Base-by-base conservation (phyloP, 208 protist species). In the Eutreptiella sp. region DNA sequence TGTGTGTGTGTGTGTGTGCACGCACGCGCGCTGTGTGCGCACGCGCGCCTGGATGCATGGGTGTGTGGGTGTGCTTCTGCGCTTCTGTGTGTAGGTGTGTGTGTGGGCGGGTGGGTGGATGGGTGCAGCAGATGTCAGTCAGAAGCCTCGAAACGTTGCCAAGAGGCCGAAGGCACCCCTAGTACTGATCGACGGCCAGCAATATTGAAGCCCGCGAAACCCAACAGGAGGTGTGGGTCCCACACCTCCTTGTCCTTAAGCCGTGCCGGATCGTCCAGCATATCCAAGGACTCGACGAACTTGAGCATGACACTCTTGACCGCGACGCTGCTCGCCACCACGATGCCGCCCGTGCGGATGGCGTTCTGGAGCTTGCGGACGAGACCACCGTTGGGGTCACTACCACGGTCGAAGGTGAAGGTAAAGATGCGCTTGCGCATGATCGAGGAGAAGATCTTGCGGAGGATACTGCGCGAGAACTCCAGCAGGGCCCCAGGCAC, bases 401-500 rank as follows among this genome's bases (percentile, higher is more conserved):
- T 21, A 21, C 14, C 16, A 3, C 63, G 34, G 57, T 69, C 55
- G 63, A 39, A 69, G 28, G 16, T 5, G 55, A 75, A 72, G 27
- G 59, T 75, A 31, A n/a, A 70, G 29, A 72, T 53, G 19, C 31
- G 3, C 55, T 72, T 70, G 31, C 38, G 63, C 2, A 74, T 29
- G 3, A 21, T 29, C 16, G 21, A 34, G 16, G 38, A 41, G 27
- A 74, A 66, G 33, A 41, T 46, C 23, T 16, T n/a, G 16, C 63
- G 59, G 35, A 74, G 14, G 23, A 70, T 50, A 0, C 19, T 21
- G 9, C 60, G 47, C 3, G 68, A 57, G 47, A 74, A 74, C 31
- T 66, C 55, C n/a, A 74, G 58, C 46, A 74, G 58, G 3, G 68
- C 38, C 3, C 54, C 23, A 21, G 68, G 68, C 19, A 74, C 63